Percentiles rank a stretch among this genome's conserved stretches.
Evolutionary conservation across 768 basidiomycete species (phyloP).

Genomic region (Gyrodon lividus): DNA sequence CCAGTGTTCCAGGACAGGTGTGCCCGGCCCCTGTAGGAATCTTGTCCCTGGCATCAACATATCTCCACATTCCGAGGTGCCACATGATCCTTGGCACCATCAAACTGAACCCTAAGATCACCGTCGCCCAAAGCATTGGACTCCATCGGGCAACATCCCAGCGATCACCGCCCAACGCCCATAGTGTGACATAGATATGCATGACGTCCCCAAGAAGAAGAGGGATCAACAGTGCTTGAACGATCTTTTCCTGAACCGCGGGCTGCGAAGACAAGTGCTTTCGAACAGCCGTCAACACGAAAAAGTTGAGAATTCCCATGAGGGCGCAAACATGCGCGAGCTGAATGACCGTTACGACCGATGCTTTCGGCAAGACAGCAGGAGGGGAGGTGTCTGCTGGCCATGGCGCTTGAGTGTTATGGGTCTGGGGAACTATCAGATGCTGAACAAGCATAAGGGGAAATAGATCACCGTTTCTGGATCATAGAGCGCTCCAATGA

Average conservation of each 20-base stretch:
- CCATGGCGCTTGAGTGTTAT: constrained; percentile 79
- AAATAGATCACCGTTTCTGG: constrained; percentile 53
- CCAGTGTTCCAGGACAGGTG: not conserved
- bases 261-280: constrained; percentile 57
- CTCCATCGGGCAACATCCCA: constrained; percentile 65
- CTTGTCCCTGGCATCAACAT: constrained; percentile 64
- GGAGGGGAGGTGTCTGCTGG: constrained; percentile 46
- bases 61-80: constrained; percentile 75
- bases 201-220: constrained; percentile 67
- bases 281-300: constrained; percentile 60
- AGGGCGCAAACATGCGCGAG: constrained; percentile 78
- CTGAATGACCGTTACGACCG: constrained; percentile 68
- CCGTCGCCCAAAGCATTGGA: constrained; percentile 67
- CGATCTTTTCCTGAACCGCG: constrained; percentile 71
- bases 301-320: constrained; percentile 67
- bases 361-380: constrained; percentile 52
- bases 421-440: constrained; percentile 44
- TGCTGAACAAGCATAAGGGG: constrained; percentile 1
- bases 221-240: constrained; percentile 60
- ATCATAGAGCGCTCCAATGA: constrained; percentile 64
- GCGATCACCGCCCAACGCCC: constrained; percentile 70
- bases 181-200: constrained; percentile 67
- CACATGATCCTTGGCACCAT: constrained; percentile 71
- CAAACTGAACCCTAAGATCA: constrained; percentile 60
- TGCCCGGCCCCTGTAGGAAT: not conserved